Percentiles rank a stretch among this genome's conserved stretches.
phyloP scores from a whole-genome alignment of 139 green algal genomes.

The Asterochloris erici region DNA sequence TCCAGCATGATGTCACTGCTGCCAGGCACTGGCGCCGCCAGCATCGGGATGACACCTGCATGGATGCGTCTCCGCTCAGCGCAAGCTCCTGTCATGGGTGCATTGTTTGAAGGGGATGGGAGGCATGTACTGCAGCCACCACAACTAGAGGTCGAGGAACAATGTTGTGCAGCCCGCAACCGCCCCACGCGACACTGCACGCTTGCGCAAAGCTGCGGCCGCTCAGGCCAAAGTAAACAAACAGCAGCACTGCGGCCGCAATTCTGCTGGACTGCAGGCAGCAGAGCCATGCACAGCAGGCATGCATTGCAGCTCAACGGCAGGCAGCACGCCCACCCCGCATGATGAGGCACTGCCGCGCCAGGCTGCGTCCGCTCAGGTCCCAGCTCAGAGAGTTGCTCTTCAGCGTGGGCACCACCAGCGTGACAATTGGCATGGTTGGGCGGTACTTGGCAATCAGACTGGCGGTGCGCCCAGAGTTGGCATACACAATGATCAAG shows the following conservation, averaged over 20 bases:
- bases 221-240: no score
- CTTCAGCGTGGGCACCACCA: constrained; percentile 47
- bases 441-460: constrained; percentile 88
- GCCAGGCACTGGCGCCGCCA: constrained; percentile 37
- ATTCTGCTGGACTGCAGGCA: no score
- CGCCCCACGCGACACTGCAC: no score
- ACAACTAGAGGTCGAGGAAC: no score
- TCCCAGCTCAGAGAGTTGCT: constrained; percentile 32
- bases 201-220: no score
- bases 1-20: constrained; percentile 31
- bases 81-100: no score
- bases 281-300: no score
- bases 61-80: background rate
- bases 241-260: no score
- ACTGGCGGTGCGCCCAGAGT: constrained; percentile 70
- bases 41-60: constrained; percentile 45
- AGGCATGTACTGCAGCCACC: no score
- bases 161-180: no score
- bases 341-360: constrained; percentile 45
- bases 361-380: constrained; percentile 40
- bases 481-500: constrained; percentile 82
- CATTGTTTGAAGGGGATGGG: no score
- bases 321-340: constrained; percentile 17
- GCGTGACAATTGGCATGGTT: constrained; percentile 44
- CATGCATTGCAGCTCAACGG: background rate